Evolutionary conservation across 1,139 yeast species (phyloP), one percentile per base, ranked within the genome.

Genomic region (Nakaseomyces delphensis): DNA sequence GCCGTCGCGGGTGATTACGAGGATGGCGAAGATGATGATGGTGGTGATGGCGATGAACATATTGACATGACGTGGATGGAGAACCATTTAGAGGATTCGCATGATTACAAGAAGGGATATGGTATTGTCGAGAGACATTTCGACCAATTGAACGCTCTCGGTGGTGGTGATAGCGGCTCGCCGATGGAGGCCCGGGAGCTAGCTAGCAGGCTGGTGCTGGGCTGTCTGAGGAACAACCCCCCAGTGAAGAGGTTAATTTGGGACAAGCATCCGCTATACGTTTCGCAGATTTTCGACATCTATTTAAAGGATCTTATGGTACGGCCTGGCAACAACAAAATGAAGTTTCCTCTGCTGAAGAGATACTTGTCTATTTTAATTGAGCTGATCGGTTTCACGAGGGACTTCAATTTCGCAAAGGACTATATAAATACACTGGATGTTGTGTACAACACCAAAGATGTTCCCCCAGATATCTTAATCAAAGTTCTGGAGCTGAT

Each of bases 141-240:
- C 39, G 44, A 43, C 4, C 32, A 51, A n/a, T 46, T 62, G 35
- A 41, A 47, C 10, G 40, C 35, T 33, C 37, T 43, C 1, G 39
- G 56, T 2, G 42, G 49, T 35, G 43, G 56, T 2, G 42, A 50
- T 35, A 42, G 45, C 3, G 30, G 40, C 4, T 36, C 51, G 2
- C 56, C 56, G 8, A 20, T 45, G 4, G 43, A 51, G 3, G 48
- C 70, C 8, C 65, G 64, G 41, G 85, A 80, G 46, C 55, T 69
- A 40, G 53, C 70, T 1, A 68, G 73, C 33, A 63, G 82, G 49
- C 66, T 78, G 36, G 65, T 80, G 50, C 74, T 77, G 0, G 67
- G 80, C 7, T 62, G 80, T 3, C 66, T 85, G 42, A 71, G 95
- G 53, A 86, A 86, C 57, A 86, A 86, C 55, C 79, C 79, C 0